Evolutionary conservation across 768 basidiomycete genomes (phyloP), one percentile per base, ranked within the genome.

Genomic region (Lactarius sp.): DNA sequence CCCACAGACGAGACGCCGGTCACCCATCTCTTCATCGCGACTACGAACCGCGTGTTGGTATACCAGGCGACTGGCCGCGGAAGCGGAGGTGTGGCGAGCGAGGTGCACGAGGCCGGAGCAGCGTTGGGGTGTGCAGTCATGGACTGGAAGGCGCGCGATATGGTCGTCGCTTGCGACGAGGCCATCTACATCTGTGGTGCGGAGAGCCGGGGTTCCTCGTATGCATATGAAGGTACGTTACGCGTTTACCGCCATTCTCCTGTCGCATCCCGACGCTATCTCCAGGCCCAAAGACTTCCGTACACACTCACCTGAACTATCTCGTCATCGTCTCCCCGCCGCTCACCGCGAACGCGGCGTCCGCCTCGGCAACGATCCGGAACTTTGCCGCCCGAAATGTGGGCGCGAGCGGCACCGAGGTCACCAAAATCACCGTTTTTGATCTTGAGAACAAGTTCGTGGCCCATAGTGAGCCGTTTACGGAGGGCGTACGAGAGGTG

Each of bases 391-490:
- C 85, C 2, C 78, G 82, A 10, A 78, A 78, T 4, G 71, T 71
- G 6, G 79, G 77, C 51, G 68, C 79, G 6, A 69, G 73, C 16
- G 80, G 81, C 46, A 74, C 81, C 0, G 90, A 92, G 56, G 83
- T 91, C 44, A 84, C 86, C 13, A 88, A 85, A 65, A 83, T 98
- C 47, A 89, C 88, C 0, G 83, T 98, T 1, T 88, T 98, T 68
- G 95, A 99, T 71, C 84, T 88, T 41, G 91, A 92, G 70, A 97
- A 95, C 75, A 94, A 94, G 76, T 81, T 94, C 57, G 82, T 96
- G 16, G 90, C 91, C 6, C 94, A 92, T 70, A 84, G 86, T 0
- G 88, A 86, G 6, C 82, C 88, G 2, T 93, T 94, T 69, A 82
- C 83, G 22, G 85, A 88, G 60, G 94, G 94, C 5, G 89, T 98